Percentiles rank a stretch among this genome's conserved stretches.
Conservation (phyloP, 805 yeast genomes). For the Cyberlindnera mrakii region DNA sequence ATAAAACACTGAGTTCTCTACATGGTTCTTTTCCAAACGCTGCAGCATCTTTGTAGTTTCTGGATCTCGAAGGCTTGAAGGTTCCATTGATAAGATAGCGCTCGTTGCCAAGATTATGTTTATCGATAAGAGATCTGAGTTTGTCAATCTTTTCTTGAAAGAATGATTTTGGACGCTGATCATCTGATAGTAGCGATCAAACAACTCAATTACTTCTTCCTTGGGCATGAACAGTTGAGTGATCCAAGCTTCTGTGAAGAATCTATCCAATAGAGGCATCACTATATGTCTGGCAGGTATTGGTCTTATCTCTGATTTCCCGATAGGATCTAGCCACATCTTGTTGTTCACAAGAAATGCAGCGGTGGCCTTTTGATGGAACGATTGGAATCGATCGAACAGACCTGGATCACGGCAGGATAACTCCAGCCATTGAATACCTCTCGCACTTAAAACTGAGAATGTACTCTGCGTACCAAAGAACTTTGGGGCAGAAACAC, state of each 20-base stretch:
- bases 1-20: slow-evolving; percentile 41
- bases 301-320: slow-evolving; percentile 20
- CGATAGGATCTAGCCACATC: slow-evolving; percentile 32
- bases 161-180: slow-evolving; percentile 2
- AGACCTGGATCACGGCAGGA: slow-evolving; percentile 15
- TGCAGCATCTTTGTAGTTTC: not conserved
- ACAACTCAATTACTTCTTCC: slow-evolving; percentile 14
- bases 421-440: slow-evolving; percentile 34
- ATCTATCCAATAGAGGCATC: slow-evolving; percentile 9
- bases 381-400: slow-evolving; percentile 17
- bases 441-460: slow-evolving; percentile 35
- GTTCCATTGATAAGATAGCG: slow-evolving; percentile 4
- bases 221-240: slow-evolving; percentile 8
- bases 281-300: slow-evolving; percentile 27
- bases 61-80: not conserved
- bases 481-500: slow-evolving; percentile 8
- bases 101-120: slow-evolving; percentile 24
- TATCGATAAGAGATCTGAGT: slow-evolving; percentile 30
- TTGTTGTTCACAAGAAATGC: slow-evolving; percentile 18
- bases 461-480: slow-evolving; percentile 24
- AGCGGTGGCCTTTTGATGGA: slow-evolving; percentile 18
- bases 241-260: slow-evolving; percentile 9
- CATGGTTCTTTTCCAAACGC: slow-evolving; percentile 25
- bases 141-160: slow-evolving; percentile 9
- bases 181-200: slow-evolving; percentile 16